Percentiles rank a stretch among this genome's conserved stretches.
phyloP scores from a whole-genome alignment of 1,284 basidiomycete species.

The Ustilago sp. region DNA sequence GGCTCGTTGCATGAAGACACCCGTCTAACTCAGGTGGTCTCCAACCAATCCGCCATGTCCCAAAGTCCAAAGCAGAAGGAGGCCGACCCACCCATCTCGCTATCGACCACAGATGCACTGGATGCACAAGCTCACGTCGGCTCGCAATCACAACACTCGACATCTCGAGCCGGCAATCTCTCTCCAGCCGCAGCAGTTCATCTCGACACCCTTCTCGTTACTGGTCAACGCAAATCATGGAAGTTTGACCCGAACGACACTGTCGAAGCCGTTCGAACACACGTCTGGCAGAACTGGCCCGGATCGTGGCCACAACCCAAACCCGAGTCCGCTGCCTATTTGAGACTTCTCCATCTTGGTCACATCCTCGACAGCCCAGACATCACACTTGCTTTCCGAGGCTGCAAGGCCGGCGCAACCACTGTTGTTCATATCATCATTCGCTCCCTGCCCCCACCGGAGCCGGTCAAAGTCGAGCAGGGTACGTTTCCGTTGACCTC shows the following conservation, averaged over 20 bases:
- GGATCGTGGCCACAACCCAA: conserved; percentile 39
- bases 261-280: conserved; percentile 23
- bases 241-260: conserved; percentile 27
- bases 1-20: conserved; percentile 27
- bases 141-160: conserved; percentile 3
- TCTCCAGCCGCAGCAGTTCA: conserved; percentile 20
- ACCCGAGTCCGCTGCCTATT: conserved; percentile 32
- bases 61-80: conserved; percentile 21
- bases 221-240: conserved; percentile 37
- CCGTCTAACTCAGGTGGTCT: conserved; percentile 22
- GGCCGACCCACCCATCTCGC: not conserved
- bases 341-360: conserved; percentile 43
- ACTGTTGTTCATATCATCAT: conserved; percentile 46
- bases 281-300: conserved; percentile 42
- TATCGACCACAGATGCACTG: conserved; percentile 19
- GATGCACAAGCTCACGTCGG: not conserved
- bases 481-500: not conserved
- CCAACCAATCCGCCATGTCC: conserved; percentile 24
- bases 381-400: conserved; percentile 33
- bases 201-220: conserved; percentile 42
- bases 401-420: conserved; percentile 32
- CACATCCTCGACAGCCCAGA: conserved; percentile 39
- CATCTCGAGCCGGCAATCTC: conserved; percentile 5
- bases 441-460: conserved; percentile 27
- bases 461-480: conserved; percentile 35